Conservation (phyloP, 208 protist genomes). For the Acanthamoeba sp. region DNA sequence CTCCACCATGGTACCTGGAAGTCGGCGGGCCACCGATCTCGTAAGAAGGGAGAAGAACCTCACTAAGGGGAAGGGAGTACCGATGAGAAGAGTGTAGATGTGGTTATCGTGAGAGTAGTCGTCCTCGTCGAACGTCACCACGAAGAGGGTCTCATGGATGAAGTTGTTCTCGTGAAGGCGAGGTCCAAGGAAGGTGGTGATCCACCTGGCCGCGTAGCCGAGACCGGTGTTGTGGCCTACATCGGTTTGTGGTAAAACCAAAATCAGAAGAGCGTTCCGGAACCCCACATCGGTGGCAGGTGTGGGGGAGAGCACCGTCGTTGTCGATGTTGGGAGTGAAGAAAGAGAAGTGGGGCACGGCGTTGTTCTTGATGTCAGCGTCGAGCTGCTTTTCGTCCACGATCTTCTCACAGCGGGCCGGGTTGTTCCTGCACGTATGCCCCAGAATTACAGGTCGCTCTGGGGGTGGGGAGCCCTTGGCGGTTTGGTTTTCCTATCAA, state of each 20-base stretch:
- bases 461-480: too few species aligned
- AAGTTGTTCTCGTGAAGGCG: constrained; percentile 15
- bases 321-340: constrained; percentile 3
- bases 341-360: background rate
- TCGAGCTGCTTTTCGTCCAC: background rate
- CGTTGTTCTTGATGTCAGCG: background rate
- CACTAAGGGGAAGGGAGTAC: background rate
- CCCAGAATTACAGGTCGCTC: too few species aligned
- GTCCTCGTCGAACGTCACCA: constrained; percentile 9
- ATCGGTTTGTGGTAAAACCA: background rate
- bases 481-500: too few species aligned
- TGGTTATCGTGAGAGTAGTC: constrained; percentile 6
- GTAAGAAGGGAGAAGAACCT: too few species aligned
- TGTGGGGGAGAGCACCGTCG: background rate
- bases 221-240: background rate
- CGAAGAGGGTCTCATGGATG: background rate
- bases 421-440: background rate
- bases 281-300: too few species aligned
- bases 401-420: background rate
- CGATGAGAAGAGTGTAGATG: constrained; percentile 30
- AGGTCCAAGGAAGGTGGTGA: background rate
- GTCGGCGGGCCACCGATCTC: background rate
- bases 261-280: too few species aligned
- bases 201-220: background rate
- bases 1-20: background rate